Percentiles rank a stretch among this genome's conserved stretches.
Evolutionary conservation across 441 rosid species (phyloP).

Genomic region (Populus hybrid): DNA sequence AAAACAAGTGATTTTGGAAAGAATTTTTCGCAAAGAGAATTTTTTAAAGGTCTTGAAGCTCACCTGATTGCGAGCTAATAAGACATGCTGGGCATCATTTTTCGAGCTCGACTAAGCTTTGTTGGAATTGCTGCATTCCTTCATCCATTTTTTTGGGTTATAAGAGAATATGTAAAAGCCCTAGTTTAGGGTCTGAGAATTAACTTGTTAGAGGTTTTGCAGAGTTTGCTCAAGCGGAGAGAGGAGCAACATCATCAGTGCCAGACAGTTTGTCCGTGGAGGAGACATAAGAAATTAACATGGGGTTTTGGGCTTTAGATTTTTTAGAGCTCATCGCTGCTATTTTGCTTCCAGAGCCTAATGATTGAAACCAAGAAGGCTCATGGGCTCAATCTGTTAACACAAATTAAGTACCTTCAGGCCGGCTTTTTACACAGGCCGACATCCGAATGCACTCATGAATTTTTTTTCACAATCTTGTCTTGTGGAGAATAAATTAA

Average conservation of each 20-base stretch:
- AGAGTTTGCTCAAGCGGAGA: background rate
- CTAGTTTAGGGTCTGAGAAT: background rate
- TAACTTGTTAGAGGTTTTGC: background rate
- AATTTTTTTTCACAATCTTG: no score
- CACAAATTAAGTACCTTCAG: background rate
- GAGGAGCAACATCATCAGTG: background rate
- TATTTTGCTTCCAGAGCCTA: background rate
- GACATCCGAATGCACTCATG: no score
- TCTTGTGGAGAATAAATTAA: no score
- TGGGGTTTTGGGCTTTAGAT: background rate
- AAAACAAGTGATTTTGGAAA: background rate
- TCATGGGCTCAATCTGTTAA: background rate
- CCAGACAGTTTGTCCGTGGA: background rate
- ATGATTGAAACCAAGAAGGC: background rate
- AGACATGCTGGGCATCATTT: slow-evolving; percentile 65
- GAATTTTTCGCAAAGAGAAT: background rate
- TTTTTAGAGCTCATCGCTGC: background rate
- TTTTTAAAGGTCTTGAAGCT: background rate
- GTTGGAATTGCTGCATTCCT: slow-evolving; percentile 49
- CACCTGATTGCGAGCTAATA: slow-evolving; percentile 64
- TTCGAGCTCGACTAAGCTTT: slow-evolving; percentile 53
- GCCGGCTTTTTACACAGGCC: no score
- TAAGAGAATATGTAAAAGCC: background rate
- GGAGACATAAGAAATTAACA: background rate
- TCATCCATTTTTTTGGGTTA: slow-evolving; percentile 47